A percentile compares a stretch with the other conserved stretches of the same genome.
phyloP scores from a whole-genome alignment of 2,329 filamentous ascomycete genomes.

The Scedosporium aurantiacum region DNA sequence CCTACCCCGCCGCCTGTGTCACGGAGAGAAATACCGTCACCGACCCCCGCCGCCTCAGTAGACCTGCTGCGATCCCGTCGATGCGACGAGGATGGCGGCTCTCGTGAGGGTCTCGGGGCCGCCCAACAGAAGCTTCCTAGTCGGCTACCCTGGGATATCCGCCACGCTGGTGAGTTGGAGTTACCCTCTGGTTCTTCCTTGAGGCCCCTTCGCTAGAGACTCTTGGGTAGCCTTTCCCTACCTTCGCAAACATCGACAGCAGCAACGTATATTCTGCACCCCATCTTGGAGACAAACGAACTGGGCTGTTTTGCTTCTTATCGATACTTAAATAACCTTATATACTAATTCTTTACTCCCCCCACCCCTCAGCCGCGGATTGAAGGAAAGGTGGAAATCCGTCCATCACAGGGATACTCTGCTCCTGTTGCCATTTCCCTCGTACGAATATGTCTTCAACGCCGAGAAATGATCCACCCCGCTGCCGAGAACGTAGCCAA shows the following conservation, averaged over 20 bases:
- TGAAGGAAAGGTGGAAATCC: constrained; percentile 94
- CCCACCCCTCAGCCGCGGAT: constrained; percentile 63
- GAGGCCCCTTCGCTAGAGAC: too few species aligned
- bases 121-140: constrained; percentile 91
- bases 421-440: constrained; percentile 85
- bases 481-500: constrained; percentile 90
- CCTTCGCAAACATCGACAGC: too few species aligned
- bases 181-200: not conserved
- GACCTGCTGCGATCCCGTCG: not conserved
- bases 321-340: not conserved
- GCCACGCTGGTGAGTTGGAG: constrained; percentile 72
- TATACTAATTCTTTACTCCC: constrained; percentile 7
- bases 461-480: constrained; percentile 92
- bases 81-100: constrained; percentile 44
- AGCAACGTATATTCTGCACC: not conserved
- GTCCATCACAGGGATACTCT: constrained; percentile 72
- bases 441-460: constrained; percentile 86
- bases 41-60: constrained; percentile 1
- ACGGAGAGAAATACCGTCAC: not conserved
- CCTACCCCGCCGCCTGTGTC: constrained; percentile 3
- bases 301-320: not conserved
- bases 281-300: not conserved
- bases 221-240: too few species aligned
- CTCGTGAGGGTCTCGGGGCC: constrained; percentile 94
- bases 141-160: constrained; percentile 95